phyloP scores from a whole-genome alignment of 768 basidiomycete species.

The Suillus lakei region DNA sequence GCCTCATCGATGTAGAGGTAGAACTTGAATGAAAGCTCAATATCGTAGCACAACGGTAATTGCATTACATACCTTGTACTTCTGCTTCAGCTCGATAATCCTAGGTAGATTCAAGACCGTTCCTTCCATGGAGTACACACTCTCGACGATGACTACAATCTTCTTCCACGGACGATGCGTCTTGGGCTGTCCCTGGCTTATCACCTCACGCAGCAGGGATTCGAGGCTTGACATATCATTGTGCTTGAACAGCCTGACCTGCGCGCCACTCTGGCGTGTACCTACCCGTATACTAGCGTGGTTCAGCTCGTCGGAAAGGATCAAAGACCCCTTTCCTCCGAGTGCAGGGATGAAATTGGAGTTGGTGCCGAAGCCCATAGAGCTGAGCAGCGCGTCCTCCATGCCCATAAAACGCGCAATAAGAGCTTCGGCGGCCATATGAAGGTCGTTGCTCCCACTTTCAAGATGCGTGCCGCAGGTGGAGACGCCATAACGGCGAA shows the following conservation, averaged over 20 bases:
- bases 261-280: constrained; percentile 84
- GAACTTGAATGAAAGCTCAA: constrained; percentile 70
- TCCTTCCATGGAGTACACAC: constrained; percentile 99
- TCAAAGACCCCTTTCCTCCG: constrained; percentile 86
- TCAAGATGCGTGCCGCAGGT: constrained; percentile 80
- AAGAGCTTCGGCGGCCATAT: constrained; percentile 78
- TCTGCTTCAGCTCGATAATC: constrained; percentile 82
- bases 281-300: constrained; percentile 98
- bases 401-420: constrained; percentile 89
- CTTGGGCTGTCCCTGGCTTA: constrained; percentile 97
- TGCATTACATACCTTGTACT: constrained; percentile 77
- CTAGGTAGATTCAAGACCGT: constrained; percentile 84
- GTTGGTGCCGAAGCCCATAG: constrained; percentile 98
- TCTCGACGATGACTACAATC: constrained; percentile 93
- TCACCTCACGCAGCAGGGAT: constrained; percentile 79
- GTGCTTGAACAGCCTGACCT: constrained; percentile 82
- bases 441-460: constrained; percentile 89
- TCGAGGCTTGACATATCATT: constrained; percentile 91
- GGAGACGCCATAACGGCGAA: constrained; percentile 82
- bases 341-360: constrained; percentile 92
- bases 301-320: constrained; percentile 97
- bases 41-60: not conserved
- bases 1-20: constrained; percentile 97
- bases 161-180: constrained; percentile 99
- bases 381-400: constrained; percentile 89